These are phyloP conservation scores for Pleurotus ostreatus DNA, from an alignment of 768 basidiomycete genomes.

Conservation along the genomic window DNA sequence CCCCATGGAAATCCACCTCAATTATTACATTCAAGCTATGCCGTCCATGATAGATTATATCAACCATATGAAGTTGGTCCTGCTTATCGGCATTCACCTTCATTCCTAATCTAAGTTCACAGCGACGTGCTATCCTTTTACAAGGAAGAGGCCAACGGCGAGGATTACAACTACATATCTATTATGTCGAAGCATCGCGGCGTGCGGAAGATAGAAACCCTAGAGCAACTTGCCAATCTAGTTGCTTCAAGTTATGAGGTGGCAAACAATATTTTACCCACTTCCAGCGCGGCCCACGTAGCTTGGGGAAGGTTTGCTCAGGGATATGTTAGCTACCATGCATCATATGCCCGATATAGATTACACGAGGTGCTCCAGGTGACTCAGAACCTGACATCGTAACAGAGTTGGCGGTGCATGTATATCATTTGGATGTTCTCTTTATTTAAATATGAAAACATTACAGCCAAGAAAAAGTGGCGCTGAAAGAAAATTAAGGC, in stretches of 20 bases:
- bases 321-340: neutral
- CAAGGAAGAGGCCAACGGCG: constrained; percentile 5
- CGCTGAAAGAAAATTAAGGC: neutral
- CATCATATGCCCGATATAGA: neutral
- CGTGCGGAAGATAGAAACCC: neutral
- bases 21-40: neutral
- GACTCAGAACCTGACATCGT: too few relatives aligned
- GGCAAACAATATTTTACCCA: neutral
- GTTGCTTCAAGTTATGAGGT: neutral
- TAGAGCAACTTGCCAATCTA: neutral
- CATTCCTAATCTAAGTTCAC: neutral
- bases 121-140: constrained; percentile 6
- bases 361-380: neutral
- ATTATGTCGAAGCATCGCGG: neutral
- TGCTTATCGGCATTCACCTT: neutral
- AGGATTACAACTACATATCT: neutral
- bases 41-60: neutral
- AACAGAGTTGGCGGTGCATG: too few relatives aligned
- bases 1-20: neutral
- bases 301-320: neutral
- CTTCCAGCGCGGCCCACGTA: neutral
- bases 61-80: constrained; percentile 5
- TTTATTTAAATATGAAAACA: too few relatives aligned
- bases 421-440: too few relatives aligned
- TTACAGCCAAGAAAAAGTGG: too few relatives aligned